These are phyloP conservation scores for Conticribra guillardii DNA, from an alignment of 108 stramenopile genomes.

Conservation along the genomic window DNA sequence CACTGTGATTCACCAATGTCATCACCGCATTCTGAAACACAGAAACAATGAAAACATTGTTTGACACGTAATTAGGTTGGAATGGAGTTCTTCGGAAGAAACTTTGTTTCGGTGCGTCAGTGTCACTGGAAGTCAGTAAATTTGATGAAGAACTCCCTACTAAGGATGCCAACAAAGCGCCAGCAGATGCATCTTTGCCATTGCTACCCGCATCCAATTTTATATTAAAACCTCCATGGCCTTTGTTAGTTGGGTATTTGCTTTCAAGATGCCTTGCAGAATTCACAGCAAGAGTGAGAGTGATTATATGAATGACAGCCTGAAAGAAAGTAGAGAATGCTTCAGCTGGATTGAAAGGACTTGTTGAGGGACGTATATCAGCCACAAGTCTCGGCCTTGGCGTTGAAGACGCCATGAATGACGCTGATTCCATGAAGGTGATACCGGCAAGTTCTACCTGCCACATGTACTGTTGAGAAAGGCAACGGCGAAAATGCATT, in stretches of 20 bases:
- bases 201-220: constrained; percentile 9
- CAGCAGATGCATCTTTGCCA: constrained; percentile 12
- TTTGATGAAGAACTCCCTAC: constrained; percentile 11
- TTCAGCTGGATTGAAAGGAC: constrained; percentile 48
- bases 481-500: no score
- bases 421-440: constrained; percentile 32
- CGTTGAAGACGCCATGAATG: constrained; percentile 51
- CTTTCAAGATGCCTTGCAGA: constrained; percentile 44
- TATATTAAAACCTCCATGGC: constrained; percentile 19
- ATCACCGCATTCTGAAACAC: constrained; percentile 63
- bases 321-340: constrained; percentile 46
- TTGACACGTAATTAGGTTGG: constrained; percentile 66
- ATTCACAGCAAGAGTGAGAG: constrained; percentile 44
- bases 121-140: neutral
- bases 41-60: constrained; percentile 66
- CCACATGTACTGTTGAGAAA: constrained; percentile 65
- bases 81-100: constrained; percentile 56
- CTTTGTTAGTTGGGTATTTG: neutral
- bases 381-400: constrained; percentile 55
- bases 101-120: constrained; percentile 5
- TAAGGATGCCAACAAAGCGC: constrained; percentile 17
- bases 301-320: constrained; percentile 56
- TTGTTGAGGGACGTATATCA: constrained; percentile 46
- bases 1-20: constrained; percentile 59
- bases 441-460: constrained; percentile 48